Percentiles rank a stretch among this genome's conserved stretches.
These are phyloP conservation scores for Lablab purpureus DNA, from an alignment of 306 rosid species.

Conservation along the genomic window DNA sequence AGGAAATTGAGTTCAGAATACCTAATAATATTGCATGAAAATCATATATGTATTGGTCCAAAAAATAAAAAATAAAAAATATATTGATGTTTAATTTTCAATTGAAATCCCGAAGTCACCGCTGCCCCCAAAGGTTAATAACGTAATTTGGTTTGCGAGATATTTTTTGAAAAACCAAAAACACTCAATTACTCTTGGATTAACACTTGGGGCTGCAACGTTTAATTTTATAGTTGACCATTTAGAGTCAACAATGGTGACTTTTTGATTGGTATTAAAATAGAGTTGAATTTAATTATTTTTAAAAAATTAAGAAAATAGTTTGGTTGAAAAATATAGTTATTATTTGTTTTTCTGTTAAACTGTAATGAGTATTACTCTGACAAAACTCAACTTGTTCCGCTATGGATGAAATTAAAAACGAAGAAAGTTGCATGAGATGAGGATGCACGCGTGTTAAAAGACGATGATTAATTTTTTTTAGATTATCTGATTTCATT, in stretches of 20 bases:
- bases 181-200: neutral
- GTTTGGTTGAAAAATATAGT: neutral
- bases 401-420: neutral
- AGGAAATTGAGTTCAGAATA: no score
- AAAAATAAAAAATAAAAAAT: no score
- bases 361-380: neutral
- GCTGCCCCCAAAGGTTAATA: neutral
- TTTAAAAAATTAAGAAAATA: neutral
- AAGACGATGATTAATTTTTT: neutral
- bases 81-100: neutral
- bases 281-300: neutral
- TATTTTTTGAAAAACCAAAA: neutral
- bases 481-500: neutral
- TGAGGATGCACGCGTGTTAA: neutral
- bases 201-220: neutral
- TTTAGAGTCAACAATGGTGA: neutral
- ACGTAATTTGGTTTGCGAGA: neutral
- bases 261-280: neutral
- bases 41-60: no score
- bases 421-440: neutral
- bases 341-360: neutral
- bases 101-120: neutral
- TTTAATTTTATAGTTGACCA: neutral
- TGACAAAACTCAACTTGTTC: neutral
- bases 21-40: no score